Evolutionary conservation across 345 rosid species (phyloP), one percentile per base, ranked within the genome.

Genomic region (Eucalyptus paniculata): DNA sequence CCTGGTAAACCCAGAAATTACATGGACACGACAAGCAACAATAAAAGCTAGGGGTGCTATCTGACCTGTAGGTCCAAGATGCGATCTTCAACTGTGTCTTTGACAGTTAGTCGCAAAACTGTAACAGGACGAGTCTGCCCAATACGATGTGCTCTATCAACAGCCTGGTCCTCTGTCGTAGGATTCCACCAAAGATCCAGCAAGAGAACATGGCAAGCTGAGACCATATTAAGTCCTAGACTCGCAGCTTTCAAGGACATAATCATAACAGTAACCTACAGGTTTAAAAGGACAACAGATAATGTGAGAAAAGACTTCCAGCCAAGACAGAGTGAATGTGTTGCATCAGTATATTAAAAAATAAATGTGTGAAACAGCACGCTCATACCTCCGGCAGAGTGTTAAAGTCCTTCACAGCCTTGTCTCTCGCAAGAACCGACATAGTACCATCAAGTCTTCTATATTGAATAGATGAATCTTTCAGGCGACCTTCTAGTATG

Each of bases 171-270:
- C 92, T 97, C 99, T 19, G 98, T 96, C 32, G 98, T 97, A 37
- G 99, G 99, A 93, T 97, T 97, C 99, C 99, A 97, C 99, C 99
- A 97, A 9, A 97, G 95, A 90, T 97, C 99, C 86, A 97, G 92
- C 88, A 97, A 93, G 82, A 97, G 90, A 89, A 97, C 99, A 92
- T 91, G 99, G 91, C 97, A 97, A 86, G 99, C 99, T 58, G 99
- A 97, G 89, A 97, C 99, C 99, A 97, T 94, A 92, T 97, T 97
- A 34, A 97, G 93, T 92, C 99, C 99, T 54, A 97, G 98, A 92
- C 99, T 97, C 28, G 99, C 99, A 89, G 99, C 99, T 93, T 97
- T 97, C 90, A 97, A 92, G 88, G 99, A 97, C 98, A 97, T 97
- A 77, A 97, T 97, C 95, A 97, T 95, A 53, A 97, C 99, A 88